phyloP scores from a whole-genome alignment of 2,329 filamentous ascomycete genomes.

The Volutella citrinella region DNA sequence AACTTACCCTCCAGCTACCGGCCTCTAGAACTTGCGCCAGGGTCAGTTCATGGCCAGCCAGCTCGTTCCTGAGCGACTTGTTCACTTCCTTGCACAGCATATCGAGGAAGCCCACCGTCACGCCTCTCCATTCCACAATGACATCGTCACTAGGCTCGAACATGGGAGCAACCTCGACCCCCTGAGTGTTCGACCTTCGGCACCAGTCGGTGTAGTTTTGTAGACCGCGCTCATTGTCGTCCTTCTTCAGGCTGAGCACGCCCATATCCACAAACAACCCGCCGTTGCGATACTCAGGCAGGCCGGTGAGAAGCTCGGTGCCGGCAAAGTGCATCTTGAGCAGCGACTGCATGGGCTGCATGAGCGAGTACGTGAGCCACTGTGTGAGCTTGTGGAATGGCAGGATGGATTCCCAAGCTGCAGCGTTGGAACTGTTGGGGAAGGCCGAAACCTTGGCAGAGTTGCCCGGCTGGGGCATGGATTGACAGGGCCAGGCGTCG shows the following conservation, averaged over 20 bases:
- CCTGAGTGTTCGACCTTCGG: constrained; percentile 65
- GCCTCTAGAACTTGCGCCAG: constrained; percentile 91
- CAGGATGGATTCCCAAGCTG: constrained; percentile 70
- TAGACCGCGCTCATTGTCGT: constrained; percentile 68
- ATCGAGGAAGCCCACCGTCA: constrained; percentile 60
- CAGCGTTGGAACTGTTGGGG: constrained; percentile 18
- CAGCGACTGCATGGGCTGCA: constrained; percentile 83
- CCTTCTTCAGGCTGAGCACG: constrained; percentile 70
- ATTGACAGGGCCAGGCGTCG: constrained; percentile 88
- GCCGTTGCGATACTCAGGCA: constrained; percentile 91
- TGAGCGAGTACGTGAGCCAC: constrained; percentile 91
- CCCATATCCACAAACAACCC: constrained; percentile 84
- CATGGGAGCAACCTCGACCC: constrained; percentile 53
- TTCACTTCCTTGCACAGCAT: constrained; percentile 49
- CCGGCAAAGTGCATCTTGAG: constrained; percentile 80
- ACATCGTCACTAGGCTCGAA: constrained; percentile 60
- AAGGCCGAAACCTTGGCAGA: constrained; percentile 25
- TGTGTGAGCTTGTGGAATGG: constrained; percentile 94
- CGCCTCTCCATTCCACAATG: constrained; percentile 64
- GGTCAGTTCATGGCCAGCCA: constrained; percentile 70
- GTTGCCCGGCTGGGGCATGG: constrained; percentile 65
- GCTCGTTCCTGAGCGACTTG: constrained; percentile 60
- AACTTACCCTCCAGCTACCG: constrained; percentile 90
- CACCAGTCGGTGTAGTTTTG: constrained; percentile 63
- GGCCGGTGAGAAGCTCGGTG: constrained; percentile 76